These are phyloP conservation scores for Quercus gilva DNA, from an alignment of 306 rosid species.

Conservation along the genomic window DNA sequence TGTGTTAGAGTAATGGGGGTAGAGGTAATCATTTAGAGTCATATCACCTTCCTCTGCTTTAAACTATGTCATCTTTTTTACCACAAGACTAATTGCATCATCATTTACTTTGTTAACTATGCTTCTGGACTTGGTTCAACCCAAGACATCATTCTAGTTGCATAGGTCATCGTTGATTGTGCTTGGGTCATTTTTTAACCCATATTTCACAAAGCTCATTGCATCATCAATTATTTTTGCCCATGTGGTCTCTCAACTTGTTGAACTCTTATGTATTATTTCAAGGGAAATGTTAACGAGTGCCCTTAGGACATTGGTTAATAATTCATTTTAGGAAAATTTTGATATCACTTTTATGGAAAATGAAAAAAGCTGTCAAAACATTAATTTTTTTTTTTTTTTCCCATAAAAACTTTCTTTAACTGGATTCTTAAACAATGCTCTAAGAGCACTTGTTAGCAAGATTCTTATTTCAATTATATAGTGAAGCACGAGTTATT, in stretches of 20 bases:
- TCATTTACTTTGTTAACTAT: slow-evolving; percentile 19
- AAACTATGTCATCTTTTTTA: slow-evolving; percentile 1
- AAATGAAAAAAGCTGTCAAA: too few species aligned
- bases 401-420: too few species aligned
- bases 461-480: neutral
- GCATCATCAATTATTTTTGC: neutral
- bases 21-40: neutral
- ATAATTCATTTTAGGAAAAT: too few species aligned
- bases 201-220: slow-evolving; percentile 6
- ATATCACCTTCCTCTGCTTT: neutral
- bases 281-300: too few species aligned
- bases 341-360: too few species aligned
- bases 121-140: slow-evolving; percentile 12
- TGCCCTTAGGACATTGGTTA: too few species aligned
- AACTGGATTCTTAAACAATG: too few species aligned
- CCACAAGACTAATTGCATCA: slow-evolving; percentile 29
- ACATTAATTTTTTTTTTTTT: too few species aligned
- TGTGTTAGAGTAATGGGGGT: neutral
- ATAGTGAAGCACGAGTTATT: slow-evolving; percentile 13
- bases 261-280: neutral
- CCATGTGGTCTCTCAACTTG: neutral
- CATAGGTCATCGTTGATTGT: slow-evolving; percentile 19
- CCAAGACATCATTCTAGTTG: slow-evolving; percentile 18
- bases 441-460: too few species aligned
- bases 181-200: slow-evolving; percentile 6